Evolutionary conservation across 1,139 yeast genomes (phyloP).

Genomic region (Yamadazyma aaseri): DNA sequence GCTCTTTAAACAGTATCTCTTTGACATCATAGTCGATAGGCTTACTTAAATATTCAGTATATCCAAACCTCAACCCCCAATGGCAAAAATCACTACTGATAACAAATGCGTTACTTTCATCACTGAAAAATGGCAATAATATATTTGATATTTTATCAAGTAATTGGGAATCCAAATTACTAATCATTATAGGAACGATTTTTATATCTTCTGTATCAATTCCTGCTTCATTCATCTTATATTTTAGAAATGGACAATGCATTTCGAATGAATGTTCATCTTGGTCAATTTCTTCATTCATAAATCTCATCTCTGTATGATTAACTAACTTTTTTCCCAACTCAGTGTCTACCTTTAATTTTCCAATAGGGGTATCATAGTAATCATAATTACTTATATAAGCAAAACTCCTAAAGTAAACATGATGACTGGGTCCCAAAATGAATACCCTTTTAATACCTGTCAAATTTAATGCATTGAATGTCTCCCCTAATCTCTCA

Average conservation of each 20-base stretch:
- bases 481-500: constrained; percentile 71
- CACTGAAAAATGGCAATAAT: constrained; percentile 54
- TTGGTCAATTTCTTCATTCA: constrained; percentile 65
- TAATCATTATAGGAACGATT: constrained; percentile 79
- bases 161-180: constrained; percentile 52
- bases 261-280: constrained; percentile 94
- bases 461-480: constrained; percentile 63
- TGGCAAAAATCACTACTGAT: constrained; percentile 94
- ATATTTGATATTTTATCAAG: constrained; percentile 46
- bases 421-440: constrained; percentile 92
- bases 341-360: constrained; percentile 56
- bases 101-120: constrained; percentile 65
- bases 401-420: constrained; percentile 66
- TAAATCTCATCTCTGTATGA: constrained; percentile 41
- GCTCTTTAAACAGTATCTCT: not conserved
- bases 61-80: constrained; percentile 86
- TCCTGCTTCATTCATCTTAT: constrained; percentile 21
- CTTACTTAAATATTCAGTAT: constrained; percentile 54
- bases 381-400: constrained; percentile 51
- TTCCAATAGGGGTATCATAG: constrained; percentile 84
- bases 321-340: constrained; percentile 6
- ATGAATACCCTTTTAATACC: constrained; percentile 66
- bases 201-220: constrained; percentile 29
- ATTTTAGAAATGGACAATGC: constrained; percentile 80
- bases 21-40: constrained; percentile 12